These are phyloP conservation scores for Euryodendron excelsum DNA, from an alignment of 148 eudicot species.

Conservation along the genomic window DNA sequence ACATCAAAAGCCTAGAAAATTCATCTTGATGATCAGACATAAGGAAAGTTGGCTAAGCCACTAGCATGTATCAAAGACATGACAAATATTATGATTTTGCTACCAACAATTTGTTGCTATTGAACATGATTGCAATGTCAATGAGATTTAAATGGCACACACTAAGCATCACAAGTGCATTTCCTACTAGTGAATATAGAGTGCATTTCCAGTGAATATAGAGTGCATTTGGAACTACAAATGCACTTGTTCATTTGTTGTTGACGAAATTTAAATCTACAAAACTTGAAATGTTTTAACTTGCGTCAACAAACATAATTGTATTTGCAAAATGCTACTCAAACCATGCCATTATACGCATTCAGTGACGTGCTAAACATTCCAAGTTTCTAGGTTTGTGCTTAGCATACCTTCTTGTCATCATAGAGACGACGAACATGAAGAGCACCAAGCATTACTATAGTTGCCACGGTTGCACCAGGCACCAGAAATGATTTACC, in stretches of 20 bases:
- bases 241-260: not conserved
- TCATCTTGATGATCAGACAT: not conserved
- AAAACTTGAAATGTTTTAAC: not conserved
- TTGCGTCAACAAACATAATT: not conserved
- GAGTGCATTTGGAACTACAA: not conserved
- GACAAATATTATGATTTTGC: not conserved
- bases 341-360: not conserved
- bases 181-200: not conserved
- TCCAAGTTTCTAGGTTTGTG: not conserved
- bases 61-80: not conserved
- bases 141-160: not conserved
- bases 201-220: not conserved
- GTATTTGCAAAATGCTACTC: not conserved
- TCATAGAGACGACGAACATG: slow-evolving; percentile 87
- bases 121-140: not conserved
- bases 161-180: not conserved
- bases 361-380: not conserved
- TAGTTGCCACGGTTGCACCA: slow-evolving; percentile 91
- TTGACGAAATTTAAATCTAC: not conserved
- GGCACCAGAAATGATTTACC: slow-evolving; percentile 71
- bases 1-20: not conserved
- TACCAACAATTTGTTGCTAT: not conserved
- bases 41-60: not conserved
- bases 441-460: slow-evolving; percentile 88
- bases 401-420: slow-evolving; percentile 57